These are phyloP conservation scores for Melastoma malabathricum DNA, from an alignment of 345 rosid species.

Conservation along the genomic window DNA sequence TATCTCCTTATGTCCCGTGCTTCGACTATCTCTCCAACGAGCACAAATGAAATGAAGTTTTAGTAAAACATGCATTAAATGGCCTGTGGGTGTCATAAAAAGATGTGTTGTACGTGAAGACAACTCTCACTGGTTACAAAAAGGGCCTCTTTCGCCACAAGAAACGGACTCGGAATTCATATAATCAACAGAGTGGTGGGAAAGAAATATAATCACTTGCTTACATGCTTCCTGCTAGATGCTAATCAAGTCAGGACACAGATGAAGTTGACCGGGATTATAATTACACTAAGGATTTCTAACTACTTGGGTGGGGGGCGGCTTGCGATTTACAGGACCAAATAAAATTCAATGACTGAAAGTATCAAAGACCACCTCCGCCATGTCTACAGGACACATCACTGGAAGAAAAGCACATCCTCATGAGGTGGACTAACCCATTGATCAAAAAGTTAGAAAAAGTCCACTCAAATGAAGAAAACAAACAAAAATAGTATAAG, in stretches of 20 bases:
- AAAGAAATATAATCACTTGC: not conserved
- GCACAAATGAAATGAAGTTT: no score
- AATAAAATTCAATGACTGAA: constrained; percentile 29
- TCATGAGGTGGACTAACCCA: no score
- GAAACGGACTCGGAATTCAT: not conserved
- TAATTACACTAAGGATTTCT: no score
- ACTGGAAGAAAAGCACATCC: no score
- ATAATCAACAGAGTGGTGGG: not conserved
- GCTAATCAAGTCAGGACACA: not conserved
- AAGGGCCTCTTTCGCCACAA: not conserved
- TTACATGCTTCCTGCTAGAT: constrained; percentile 45
- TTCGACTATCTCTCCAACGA: no score
- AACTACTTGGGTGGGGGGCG: no score
- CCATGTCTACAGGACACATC: constrained; percentile 13
- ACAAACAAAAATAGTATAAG: not conserved
- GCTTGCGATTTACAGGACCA: no score
- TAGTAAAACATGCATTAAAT: no score
- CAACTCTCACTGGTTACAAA: not conserved
- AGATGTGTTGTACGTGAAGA: no score
- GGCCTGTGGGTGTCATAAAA: no score
- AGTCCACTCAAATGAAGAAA: not conserved
- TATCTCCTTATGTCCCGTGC: no score
- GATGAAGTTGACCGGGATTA: no score
- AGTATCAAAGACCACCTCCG: constrained; percentile 93
- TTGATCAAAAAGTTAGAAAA: not conserved